These are phyloP conservation scores for Acanthamoeba lenticulata DNA, from an alignment of 208 protist species.

Conservation along the genomic window DNA sequence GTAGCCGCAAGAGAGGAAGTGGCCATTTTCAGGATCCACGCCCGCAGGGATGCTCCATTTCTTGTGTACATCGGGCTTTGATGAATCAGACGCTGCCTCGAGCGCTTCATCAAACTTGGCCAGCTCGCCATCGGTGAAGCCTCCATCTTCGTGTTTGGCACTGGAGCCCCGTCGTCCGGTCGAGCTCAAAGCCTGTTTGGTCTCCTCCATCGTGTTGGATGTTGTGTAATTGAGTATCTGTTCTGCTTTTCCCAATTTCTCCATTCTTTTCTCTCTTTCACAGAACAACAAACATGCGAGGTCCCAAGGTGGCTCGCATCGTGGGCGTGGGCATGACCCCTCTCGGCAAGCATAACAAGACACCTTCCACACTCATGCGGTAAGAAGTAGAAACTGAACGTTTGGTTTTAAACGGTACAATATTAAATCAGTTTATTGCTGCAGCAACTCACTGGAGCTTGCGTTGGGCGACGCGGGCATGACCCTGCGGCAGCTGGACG, in stretches of 20 bases:
- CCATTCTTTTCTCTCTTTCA: neutral
- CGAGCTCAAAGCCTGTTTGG: neutral
- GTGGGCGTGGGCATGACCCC: constrained; percentile 85
- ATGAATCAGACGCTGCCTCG: neutral
- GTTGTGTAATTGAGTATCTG: neutral
- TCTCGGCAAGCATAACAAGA: constrained; percentile 81
- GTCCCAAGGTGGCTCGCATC: constrained; percentile 76
- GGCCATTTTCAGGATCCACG: constrained; percentile 35
- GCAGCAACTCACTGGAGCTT: constrained; percentile 80
- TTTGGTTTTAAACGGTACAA: neutral
- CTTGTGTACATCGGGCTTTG: constrained; percentile 57
- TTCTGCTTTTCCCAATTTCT: neutral
- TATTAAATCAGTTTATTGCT: neutral
- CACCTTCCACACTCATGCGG: constrained; percentile 78
- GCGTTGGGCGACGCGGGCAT: constrained; percentile 85
- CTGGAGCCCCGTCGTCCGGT: neutral
- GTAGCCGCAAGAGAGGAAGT: constrained; percentile 23
- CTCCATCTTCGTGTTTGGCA: neutral
- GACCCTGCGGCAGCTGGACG: constrained; percentile 82
- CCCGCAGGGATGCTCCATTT: constrained; percentile 49
- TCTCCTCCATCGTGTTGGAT: neutral
- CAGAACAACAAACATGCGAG: neutral
- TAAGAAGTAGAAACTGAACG: neutral
- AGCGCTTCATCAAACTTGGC: constrained; percentile 41
- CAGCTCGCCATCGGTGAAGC: constrained; percentile 16